Conservation (phyloP, 768 basidiomycete species). For the Boletus pseudo-olivaceus region DNA sequence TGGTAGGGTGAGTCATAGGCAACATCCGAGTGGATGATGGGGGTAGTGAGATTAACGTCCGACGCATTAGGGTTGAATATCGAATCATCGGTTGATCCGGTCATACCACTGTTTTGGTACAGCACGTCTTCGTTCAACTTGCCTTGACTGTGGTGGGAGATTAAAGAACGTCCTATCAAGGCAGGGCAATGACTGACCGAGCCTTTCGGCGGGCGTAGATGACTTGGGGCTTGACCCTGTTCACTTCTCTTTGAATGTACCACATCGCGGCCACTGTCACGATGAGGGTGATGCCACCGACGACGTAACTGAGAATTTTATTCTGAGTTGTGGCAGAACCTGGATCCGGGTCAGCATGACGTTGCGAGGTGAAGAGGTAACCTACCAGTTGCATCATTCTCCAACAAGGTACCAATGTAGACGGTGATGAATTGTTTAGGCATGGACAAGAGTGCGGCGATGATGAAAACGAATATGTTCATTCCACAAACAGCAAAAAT, state of each 20-base stretch:
- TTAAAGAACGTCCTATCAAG: neutral
- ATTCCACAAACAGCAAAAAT: constrained; percentile 90
- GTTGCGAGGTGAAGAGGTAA: neutral
- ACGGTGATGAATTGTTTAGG: constrained; percentile 93
- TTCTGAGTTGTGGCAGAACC: constrained; percentile 38
- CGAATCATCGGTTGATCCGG: constrained; percentile 30
- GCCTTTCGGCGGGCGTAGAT: constrained; percentile 70
- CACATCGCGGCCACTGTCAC: constrained; percentile 78
- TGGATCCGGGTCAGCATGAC: constrained; percentile 7
- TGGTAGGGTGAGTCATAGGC: constrained; percentile 38
- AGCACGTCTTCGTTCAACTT: constrained; percentile 40
- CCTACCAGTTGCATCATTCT: constrained; percentile 38
- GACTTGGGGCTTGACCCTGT: constrained; percentile 60
- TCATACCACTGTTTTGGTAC: constrained; percentile 29
- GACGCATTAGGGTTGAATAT: constrained; percentile 38
- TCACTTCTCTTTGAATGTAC: constrained; percentile 77
- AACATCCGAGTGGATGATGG: constrained; percentile 26
- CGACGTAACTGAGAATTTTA: constrained; percentile 64
- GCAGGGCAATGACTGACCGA: constrained; percentile 38
- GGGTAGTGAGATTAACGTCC: constrained; percentile 39
- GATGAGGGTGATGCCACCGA: constrained; percentile 63
- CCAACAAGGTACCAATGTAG: constrained; percentile 82
- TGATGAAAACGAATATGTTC: constrained; percentile 68
- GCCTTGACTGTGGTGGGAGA: constrained; percentile 42
- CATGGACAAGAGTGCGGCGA: constrained; percentile 78